Base-by-base conservation (phyloP, 2,329 filamentous ascomycete species). In the Trichoderma sp. region DNA sequence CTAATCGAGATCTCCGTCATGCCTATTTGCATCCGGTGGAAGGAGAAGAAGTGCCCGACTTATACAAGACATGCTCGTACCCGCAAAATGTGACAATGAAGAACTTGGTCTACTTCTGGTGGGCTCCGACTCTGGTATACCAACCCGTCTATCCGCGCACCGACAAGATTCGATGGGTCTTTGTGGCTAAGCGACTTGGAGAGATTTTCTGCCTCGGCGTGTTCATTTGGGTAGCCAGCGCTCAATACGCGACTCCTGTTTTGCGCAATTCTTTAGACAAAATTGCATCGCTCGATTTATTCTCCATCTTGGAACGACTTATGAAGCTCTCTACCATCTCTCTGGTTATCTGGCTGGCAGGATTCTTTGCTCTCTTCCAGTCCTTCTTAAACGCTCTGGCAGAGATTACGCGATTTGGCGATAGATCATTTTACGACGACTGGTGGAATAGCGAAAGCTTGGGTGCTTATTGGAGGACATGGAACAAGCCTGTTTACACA, bases 401-500 rank as follows among this genome's bases (percentile, higher is more conserved):
- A 4, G 96, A 99, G 79, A 83, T 98, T 14, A 91, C 93, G 83
- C 86, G 87, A 54, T 99, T 99, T 75, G 96, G 91, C 21, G 96
- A 99, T 78, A 88, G 96, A 34, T 91, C 94, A 64, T 99, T 99
- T 79, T 99, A 99, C 79, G 91, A 92, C 46, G 94, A 97, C 76
- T 99, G 96, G 96, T 99, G 96, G 96, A 99, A 99, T 77, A 93
- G 90, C 72, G 89, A 90, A 66, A 94, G 90, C 72, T 84, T 98
- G 7, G 92, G 94, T 39, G 87, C 86, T 5, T 99, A 99, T 83
- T 97, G 95, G 95, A 89, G 94, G 26, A 92, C 91, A 0, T 99
- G 96, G 96, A 99, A 99, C 82, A 96, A 96, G 78, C 96, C 96
- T 0, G 95, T 99, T 6, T 97, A 97, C 76, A 90, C 94, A 69